A percentile compares a stretch with the other conserved stretches of the same genome.
Conservation (phyloP, 2,329 filamentous ascomycete genomes). For the Pestalotiopsis sp. region DNA sequence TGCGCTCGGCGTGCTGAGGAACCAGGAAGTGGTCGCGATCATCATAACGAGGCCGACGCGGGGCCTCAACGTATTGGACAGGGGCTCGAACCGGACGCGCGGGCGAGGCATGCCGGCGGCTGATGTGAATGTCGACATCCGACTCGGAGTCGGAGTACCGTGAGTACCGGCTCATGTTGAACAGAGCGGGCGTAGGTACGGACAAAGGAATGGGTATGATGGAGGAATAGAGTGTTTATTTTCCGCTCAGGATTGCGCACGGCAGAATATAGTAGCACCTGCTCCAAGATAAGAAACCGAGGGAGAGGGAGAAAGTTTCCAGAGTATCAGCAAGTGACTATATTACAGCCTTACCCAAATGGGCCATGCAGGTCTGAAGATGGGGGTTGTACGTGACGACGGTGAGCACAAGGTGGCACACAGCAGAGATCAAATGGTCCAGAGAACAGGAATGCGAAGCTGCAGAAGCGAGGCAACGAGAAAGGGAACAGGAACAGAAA, state of each 20-base stretch:
- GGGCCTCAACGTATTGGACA: constrained; percentile 48
- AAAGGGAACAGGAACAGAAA: neutral
- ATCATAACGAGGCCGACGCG: constrained; percentile 43
- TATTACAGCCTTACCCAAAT: neutral
- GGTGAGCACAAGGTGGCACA: neutral
- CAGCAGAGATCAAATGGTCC: neutral
- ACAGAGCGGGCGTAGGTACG: neutral
- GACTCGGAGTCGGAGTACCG: constrained; percentile 52
- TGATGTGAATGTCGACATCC: constrained; percentile 55
- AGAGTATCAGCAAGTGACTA: neutral
- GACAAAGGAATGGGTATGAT: neutral
- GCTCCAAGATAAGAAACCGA: neutral
- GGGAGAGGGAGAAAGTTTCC: neutral
- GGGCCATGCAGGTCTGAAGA: neutral
- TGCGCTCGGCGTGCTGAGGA: constrained; percentile 47
- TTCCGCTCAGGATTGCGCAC: neutral
- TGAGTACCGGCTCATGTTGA: constrained; percentile 31
- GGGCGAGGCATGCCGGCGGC: constrained; percentile 40
- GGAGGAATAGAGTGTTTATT: neutral
- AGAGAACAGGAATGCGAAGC: neutral
- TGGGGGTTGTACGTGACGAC: neutral
- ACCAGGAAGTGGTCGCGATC: constrained; percentile 41
- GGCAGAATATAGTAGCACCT: neutral
- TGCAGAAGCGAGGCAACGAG: neutral
- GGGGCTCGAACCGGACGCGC: constrained; percentile 25